Conservation (phyloP, 2,329 filamentous ascomycete genomes). For the Botryotinia calthae region DNA sequence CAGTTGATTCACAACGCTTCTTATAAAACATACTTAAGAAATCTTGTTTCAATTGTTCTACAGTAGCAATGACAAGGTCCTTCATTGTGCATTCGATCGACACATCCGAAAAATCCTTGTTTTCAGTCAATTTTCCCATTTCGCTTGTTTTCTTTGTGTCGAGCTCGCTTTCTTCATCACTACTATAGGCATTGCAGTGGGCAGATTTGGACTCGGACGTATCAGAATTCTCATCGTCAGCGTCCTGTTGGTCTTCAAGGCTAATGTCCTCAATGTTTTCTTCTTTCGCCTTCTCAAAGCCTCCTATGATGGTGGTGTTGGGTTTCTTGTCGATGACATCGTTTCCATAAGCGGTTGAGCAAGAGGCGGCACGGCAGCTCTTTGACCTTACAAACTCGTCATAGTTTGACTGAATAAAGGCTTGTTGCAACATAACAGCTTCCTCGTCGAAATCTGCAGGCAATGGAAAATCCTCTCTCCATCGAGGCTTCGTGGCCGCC, state of each 20-base stretch:
- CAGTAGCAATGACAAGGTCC: not conserved
- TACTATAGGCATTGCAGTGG: not conserved
- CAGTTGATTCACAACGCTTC: not conserved
- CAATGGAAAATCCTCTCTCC: not conserved
- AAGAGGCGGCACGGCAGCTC: not conserved
- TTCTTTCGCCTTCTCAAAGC: not conserved
- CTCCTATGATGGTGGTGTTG: not conserved
- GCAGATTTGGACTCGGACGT: not conserved
- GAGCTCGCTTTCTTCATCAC: not conserved
- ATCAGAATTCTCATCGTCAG: not conserved
- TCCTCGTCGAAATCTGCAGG: not conserved
- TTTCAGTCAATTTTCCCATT: not conserved
- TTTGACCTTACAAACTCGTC: not conserved
- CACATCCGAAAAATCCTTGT: not conserved
- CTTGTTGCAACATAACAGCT: not conserved
- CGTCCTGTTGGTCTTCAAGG: not conserved
- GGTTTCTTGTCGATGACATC: too few species aligned
- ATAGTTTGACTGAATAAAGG: not conserved
- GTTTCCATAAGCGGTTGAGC: not conserved
- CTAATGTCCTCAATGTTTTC: too few species aligned
- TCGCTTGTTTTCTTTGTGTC: not conserved
- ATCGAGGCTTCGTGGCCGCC: not conserved
- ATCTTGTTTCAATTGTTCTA: not conserved
- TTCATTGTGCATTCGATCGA: not conserved
- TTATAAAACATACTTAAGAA: not conserved